Percentiles rank a stretch among this genome's conserved stretches.
These are phyloP conservation scores for Phragmites australis DNA, from an alignment of 176 grass and related monocot genomes.

Conservation along the genomic window DNA sequence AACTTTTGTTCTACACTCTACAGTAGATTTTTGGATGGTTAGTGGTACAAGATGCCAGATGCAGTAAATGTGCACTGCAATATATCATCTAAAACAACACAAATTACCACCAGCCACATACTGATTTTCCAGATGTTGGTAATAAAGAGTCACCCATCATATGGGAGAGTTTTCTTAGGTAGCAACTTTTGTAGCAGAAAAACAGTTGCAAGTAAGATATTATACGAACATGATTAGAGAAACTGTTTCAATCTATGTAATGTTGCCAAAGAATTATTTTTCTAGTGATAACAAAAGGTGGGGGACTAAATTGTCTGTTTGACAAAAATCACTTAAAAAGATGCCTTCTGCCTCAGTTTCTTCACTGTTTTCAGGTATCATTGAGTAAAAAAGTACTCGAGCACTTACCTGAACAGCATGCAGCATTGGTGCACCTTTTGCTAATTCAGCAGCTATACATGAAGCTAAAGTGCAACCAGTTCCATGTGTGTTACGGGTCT, in stretches of 20 bases:
- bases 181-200: neutral
- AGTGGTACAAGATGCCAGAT: neutral
- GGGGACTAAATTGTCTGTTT: neutral
- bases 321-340: neutral
- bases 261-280: neutral
- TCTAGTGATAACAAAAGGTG: neutral
- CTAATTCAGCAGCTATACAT: slow-evolving; percentile 86
- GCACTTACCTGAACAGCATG: slow-evolving; percentile 68
- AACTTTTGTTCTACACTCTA: neutral
- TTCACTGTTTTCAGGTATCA: neutral
- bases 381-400: neutral
- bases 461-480: slow-evolving; percentile 97
- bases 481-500: slow-evolving; percentile 83
- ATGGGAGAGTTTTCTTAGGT: neutral
- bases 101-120: neutral
- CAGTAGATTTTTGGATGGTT: neutral
- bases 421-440: slow-evolving; percentile 80
- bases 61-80: neutral
- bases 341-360: neutral
- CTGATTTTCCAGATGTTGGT: neutral
- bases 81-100: neutral
- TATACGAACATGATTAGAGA: neutral
- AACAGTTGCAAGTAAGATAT: neutral
- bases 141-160: neutral
- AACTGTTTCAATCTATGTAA: neutral